Base-by-base conservation (phyloP, 169 alveolate genomes). In the Perkinsus olseni region DNA sequence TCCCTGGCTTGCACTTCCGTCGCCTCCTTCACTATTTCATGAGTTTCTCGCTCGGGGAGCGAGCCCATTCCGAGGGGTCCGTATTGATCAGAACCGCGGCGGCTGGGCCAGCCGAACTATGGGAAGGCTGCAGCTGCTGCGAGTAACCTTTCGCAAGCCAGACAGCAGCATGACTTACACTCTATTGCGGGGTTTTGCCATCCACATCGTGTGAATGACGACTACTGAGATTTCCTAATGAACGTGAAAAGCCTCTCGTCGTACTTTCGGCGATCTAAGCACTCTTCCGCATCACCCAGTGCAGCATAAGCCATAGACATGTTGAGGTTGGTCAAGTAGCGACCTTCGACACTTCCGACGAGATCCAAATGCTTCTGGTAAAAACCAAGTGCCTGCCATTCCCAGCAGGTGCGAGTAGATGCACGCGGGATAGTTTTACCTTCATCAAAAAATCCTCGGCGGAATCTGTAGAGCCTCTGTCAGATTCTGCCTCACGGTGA, bases 311-410 rank as follows among this genome's bases (percentile, higher is more conserved):
- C 94, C n/a, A 96, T 92, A 31, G 97, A 97, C 74, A 96, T 91
- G 51, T 96, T 96, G 17, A 96, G 94, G 51, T 95, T 96, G 48
- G 98, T 97, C 50, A 96, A 91, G 94, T 95, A 96, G 93, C 96
- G 96, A 24, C 97, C 82, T 62, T 62, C 98, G 92, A 96, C 96
- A 28, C 94, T 94, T 92, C 96, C 98, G 38, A 97, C 96, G 34
- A 96, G 93, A 50, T 96, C 97, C 92, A 95, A 95, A 92, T 96
- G 98, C 92, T 95, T 95, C 62, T 92, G 94, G 92, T 96, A 97
- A 74, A 45, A 95, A 24, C 94, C 94, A 37, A 96, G 95, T 24
- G 98, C 94, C 37, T 95, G 96, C 38, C 95, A 24, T 24, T 13
- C 17, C 1, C 82, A 8, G 28, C 28, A 24, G 1, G 34, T 62